phyloP scores from a whole-genome alignment of 1,284 basidiomycete genomes.

The Marasmius tenuissimus region DNA sequence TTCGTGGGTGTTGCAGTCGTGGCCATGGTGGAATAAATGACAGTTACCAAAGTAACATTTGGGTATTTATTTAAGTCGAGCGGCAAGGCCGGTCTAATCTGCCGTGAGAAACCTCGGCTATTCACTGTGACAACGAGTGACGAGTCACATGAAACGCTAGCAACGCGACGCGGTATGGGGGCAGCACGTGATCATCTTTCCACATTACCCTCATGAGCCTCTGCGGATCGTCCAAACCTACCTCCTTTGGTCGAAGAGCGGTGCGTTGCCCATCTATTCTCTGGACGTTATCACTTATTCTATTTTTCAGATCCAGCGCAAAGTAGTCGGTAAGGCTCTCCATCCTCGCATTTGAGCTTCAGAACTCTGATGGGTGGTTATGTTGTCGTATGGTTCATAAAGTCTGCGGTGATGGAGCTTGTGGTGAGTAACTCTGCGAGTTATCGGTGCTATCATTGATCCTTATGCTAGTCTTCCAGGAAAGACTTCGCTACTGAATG shows the following conservation, averaged over 20 bases:
- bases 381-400: slow-evolving; percentile 23
- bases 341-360: slow-evolving; percentile 2
- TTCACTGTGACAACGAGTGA: not conserved
- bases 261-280: slow-evolving; percentile 31
- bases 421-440: slow-evolving; percentile 50
- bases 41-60: not conserved
- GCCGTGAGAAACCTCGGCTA: not conserved
- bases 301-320: slow-evolving; percentile 55
- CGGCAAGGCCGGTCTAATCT: not conserved
- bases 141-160: not conserved
- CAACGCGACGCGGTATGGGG: not conserved
- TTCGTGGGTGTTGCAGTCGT: not conserved
- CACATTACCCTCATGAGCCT: slow-evolving; percentile 37
- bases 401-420: slow-evolving; percentile 91
- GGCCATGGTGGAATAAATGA: not conserved
- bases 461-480: slow-evolving; percentile 37
- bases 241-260: slow-evolving; percentile 53
- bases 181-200: not conserved
- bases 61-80: not conserved
- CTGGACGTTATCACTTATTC: not conserved
- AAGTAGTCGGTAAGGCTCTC: slow-evolving; percentile 53
- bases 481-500: slow-evolving; percentile 82
- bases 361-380: not conserved
- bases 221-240: slow-evolving; percentile 46
- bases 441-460: slow-evolving; percentile 17